A percentile compares a stretch with the other conserved stretches of the same genome.
Conservation (phyloP, 140 eudicot genomes). For the Ambrosia hybrid region DNA sequence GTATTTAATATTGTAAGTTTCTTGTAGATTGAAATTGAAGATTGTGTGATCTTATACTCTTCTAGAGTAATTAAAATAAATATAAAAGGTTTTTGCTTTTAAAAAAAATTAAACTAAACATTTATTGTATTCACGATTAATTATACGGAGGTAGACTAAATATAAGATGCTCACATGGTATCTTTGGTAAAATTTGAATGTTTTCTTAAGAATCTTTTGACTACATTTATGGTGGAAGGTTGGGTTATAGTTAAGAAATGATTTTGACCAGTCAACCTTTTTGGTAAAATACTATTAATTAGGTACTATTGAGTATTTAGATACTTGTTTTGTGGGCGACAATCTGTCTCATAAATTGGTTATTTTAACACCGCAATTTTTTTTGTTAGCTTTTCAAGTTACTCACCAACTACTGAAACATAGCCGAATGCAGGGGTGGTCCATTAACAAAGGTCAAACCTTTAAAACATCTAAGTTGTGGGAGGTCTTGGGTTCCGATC, state of each 20-base stretch:
- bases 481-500: no score
- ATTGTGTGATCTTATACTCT: no score
- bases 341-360: neutral
- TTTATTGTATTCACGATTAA: no score
- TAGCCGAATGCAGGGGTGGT: no score
- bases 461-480: no score
- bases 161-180: constrained; percentile 27
- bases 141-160: neutral
- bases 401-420: no score
- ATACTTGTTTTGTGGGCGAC: constrained; percentile 4
- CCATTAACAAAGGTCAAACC: no score
- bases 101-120: no score
- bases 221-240: constrained; percentile 31
- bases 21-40: neutral
- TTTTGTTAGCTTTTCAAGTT: no score
- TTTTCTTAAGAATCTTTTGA: constrained; percentile 41
- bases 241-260: constrained; percentile 26
- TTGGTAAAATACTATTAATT: constrained; percentile 11
- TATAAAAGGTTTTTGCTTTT: neutral
- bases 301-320: constrained; percentile 19
- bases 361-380: no score
- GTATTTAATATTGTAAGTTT: neutral
- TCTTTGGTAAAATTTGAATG: constrained; percentile 28
- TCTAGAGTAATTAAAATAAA: neutral
- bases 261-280: constrained; percentile 43